These are phyloP conservation scores for Ceriops tagal DNA, from an alignment of 345 rosid genomes.

Conservation along the genomic window DNA sequence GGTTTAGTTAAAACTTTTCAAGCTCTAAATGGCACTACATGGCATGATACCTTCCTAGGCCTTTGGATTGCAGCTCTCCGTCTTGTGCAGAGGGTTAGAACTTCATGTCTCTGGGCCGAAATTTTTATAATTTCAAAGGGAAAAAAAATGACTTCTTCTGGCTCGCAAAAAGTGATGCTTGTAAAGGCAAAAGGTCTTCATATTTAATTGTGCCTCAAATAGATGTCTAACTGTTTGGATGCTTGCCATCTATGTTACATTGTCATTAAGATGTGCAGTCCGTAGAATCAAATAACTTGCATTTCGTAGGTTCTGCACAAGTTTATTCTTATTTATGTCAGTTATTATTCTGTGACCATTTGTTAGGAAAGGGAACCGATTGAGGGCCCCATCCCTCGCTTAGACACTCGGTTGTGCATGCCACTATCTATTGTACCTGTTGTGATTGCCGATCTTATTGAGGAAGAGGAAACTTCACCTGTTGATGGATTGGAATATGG, in stretches of 20 bases:
- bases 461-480: slow-evolving; percentile 78
- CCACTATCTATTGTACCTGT: slow-evolving; percentile 71
- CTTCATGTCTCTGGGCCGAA: neutral
- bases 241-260: neutral
- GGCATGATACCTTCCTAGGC: slow-evolving; percentile 88
- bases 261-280: neutral
- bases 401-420: slow-evolving; percentile 83
- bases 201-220: neutral
- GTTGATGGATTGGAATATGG: slow-evolving; percentile 47
- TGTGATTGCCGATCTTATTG: slow-evolving; percentile 71
- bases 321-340: neutral
- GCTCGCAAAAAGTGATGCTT: no score
- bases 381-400: slow-evolving; percentile 92
- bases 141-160: neutral
- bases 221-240: no score
- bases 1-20: slow-evolving; percentile 87
- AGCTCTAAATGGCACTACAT: slow-evolving; percentile 68
- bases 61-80: slow-evolving; percentile 96
- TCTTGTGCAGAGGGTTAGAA: slow-evolving; percentile 81
- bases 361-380: slow-evolving; percentile 80
- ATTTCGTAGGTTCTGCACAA: slow-evolving; percentile 1
- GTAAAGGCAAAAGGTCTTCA: neutral
- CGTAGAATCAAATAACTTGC: neutral
- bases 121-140: neutral
- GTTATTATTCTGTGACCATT: neutral